These are phyloP conservation scores for Lachnum nothofagi DNA, from an alignment of 2,329 filamentous ascomycete genomes.

Conservation along the genomic window DNA sequence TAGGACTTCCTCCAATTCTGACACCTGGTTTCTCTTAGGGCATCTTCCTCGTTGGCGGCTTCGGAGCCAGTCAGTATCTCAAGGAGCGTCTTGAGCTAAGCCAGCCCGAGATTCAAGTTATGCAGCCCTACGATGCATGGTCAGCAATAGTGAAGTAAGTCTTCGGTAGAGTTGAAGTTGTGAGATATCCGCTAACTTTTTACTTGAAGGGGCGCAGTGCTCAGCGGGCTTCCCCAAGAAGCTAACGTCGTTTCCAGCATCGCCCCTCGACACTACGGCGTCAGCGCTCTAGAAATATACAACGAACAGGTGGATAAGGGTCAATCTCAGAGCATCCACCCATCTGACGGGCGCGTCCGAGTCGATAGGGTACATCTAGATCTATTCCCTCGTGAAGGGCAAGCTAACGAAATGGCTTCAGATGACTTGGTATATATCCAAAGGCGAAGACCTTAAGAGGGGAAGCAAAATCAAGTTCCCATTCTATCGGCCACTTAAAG, in stretches of 20 bases:
- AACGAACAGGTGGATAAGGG: constrained; percentile 4
- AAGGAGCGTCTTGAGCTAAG: constrained; percentile 38
- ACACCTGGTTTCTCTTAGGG: constrained; percentile 29
- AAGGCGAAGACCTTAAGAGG: constrained; percentile 17
- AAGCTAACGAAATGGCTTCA: not conserved
- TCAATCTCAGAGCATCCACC: constrained; percentile 1
- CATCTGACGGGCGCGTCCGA: not conserved
- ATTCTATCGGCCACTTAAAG: constrained; percentile 14
- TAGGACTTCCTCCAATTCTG: no score
- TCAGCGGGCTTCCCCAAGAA: constrained; percentile 15
- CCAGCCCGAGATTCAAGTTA: constrained; percentile 28
- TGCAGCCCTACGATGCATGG: constrained; percentile 22
- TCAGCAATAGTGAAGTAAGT: constrained; percentile 23
- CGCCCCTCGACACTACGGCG: constrained; percentile 21
- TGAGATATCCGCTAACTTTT: not conserved
- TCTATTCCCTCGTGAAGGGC: not conserved
- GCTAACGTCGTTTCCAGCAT: constrained; percentile 15
- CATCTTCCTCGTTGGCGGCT: constrained; percentile 25
- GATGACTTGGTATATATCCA: constrained; percentile 25
- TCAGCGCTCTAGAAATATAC: not conserved
- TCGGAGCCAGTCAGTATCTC: constrained; percentile 22
- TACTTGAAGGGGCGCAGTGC: constrained; percentile 18
- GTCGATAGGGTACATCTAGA: not conserved
- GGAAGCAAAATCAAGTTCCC: constrained; percentile 12
- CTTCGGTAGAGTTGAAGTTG: not conserved